Conservation (phyloP, 2,329 filamentous ascomycete species). For the Colletotrichum orchidophilum region DNA sequence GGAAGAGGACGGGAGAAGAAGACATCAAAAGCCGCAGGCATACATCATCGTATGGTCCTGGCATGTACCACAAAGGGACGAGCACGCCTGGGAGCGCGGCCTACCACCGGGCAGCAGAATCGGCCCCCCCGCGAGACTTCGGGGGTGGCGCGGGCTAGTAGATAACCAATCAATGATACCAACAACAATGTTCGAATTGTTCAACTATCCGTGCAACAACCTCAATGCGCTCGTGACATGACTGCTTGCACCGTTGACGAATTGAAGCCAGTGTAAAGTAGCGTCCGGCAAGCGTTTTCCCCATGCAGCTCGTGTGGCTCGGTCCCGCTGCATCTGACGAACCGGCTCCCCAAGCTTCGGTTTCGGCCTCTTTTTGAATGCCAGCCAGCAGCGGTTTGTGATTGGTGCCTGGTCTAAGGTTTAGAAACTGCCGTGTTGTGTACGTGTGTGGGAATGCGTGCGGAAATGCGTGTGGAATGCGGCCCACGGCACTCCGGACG, state of each 20-base stretch:
- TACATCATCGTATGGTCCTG: slow-evolving; percentile 9
- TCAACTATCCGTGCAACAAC: neutral
- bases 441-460: no score
- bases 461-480: neutral
- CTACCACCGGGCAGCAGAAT: neutral
- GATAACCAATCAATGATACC: slow-evolving; percentile 16
- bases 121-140: slow-evolving; percentile 10
- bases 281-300: neutral
- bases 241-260: neutral
- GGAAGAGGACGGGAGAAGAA: neutral
- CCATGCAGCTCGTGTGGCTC: neutral
- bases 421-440: neutral
- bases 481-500: neutral
- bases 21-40: neutral
- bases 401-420: neutral
- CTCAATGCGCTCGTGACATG: neutral
- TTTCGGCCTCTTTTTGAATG: neutral
- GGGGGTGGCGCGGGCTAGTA: slow-evolving; percentile 16
- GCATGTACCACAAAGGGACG: slow-evolving; percentile 26
- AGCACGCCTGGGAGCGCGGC: slow-evolving; percentile 12
- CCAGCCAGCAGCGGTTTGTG: neutral
- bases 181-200: slow-evolving; percentile 22
- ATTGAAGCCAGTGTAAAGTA: neutral
- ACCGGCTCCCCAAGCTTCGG: neutral
- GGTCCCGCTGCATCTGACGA: neutral